Percentiles rank a stretch among this genome's conserved stretches.
Conservation (phyloP, 331 rosid species). For the Acacia concinna region DNA sequence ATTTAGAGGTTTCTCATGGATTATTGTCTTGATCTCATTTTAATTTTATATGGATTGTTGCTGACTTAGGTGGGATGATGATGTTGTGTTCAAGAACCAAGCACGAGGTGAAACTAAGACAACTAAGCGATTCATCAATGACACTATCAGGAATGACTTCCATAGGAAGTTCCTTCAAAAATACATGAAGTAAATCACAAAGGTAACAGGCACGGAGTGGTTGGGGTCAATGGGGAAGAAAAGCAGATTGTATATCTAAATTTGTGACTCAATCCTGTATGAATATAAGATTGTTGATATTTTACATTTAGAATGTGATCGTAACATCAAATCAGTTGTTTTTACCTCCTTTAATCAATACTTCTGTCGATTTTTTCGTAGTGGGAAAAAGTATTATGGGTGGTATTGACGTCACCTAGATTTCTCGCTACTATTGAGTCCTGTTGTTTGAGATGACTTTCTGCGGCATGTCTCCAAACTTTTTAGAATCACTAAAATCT, state of each 20-base stretch:
- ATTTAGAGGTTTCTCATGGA: neutral
- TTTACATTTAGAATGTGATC: neutral
- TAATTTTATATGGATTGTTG: neutral
- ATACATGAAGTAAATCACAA: slow-evolving; percentile 56
- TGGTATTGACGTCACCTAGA: no score
- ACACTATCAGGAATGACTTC: slow-evolving; percentile 65
- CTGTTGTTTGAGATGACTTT: no score
- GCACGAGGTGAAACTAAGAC: slow-evolving; percentile 34
- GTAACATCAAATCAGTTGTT: neutral
- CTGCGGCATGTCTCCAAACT: no score
- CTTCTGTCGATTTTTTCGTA: neutral
- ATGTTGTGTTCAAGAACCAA: slow-evolving; percentile 19
- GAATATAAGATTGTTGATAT: slow-evolving; percentile 19
- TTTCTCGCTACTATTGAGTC: no score
- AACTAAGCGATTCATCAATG: slow-evolving; percentile 67
- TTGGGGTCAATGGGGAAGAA: neutral
- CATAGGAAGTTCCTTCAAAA: slow-evolving; percentile 64
- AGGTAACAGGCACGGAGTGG: neutral
- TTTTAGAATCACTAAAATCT: no score
- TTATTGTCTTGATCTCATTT: slow-evolving; percentile 7
- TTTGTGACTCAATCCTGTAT: slow-evolving; percentile 17
- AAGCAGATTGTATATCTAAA: slow-evolving; percentile 27
- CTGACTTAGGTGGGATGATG: slow-evolving; percentile 12
- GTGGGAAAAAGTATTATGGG: neutral
- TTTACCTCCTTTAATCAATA: no score